Base-by-base conservation (phyloP, 352 stramenopile species). In the Pythium monospermum region DNA sequence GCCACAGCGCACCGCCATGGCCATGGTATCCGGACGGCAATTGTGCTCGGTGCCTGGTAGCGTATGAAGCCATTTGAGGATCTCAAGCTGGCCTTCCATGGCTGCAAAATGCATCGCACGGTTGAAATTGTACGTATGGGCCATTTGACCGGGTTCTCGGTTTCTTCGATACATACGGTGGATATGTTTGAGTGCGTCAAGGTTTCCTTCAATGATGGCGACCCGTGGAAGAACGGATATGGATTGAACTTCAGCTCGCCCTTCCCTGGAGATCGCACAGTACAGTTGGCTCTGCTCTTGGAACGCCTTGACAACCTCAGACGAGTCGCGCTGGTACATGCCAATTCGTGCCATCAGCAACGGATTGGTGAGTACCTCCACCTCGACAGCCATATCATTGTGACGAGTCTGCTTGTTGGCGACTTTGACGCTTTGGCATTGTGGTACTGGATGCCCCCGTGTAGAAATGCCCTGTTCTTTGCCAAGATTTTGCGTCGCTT, bases 1-100 rank as follows among this genome's bases (percentile, higher is more conserved):
- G 39, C 49, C 49, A 21, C 49, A 49, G 16, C 49, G 49, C 38
- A 43, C 49, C 13, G 28, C 39, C 39, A 57, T 57, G 1, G 49
- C 49, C 39, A 57, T 47, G 0, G 49, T 57, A 32, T 57, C 49
- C 11, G 49, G 31, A 28, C 39, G 41, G 22, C 27, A 49, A 15
- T 38, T 10, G 2, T 33, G 10, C 5, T 15, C 13, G 19, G 22
- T 18, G 25, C 37, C 27, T 16, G 11, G 7, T 22, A 26, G 30
- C 16, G 16, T 25, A 23, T 57, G 30, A 16, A 57, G 22, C 49
- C 49, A 57, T 13, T 49, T 21, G 3, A 57, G 15, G 19, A 57
- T 19, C 2, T 49, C 49, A 12, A 57, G 15, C 1, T 18, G 19
- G 10, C 49, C 49, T 49, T 57, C 49, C 16, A 38, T 49, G 7